Base-by-base conservation (phyloP, 2,329 filamentous ascomycete genomes). In the Phaeosphaeria sp. region DNA sequence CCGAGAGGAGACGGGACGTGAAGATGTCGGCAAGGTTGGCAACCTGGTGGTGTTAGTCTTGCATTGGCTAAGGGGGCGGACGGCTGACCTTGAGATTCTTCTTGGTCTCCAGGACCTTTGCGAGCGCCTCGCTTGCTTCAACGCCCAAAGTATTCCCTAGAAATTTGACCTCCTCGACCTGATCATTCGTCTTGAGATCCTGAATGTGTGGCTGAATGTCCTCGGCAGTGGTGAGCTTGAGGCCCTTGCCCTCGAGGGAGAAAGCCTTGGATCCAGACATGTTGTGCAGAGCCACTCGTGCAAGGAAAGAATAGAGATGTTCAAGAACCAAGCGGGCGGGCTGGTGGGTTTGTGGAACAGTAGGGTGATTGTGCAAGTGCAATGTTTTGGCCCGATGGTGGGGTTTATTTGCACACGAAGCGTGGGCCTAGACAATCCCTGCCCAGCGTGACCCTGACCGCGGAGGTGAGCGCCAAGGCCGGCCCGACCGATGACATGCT, bases 1-100 rank as follows among this genome's bases (percentile, higher is more conserved):
- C 95, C 78, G 89, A 91, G 62, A 98, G 88, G 46, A 98, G 87
- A 66, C 95, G 92, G 30, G 91, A 92, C 57, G 95, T 99, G 83
- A 98, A 99, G 82, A 99, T 97, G 78, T 99, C 95, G 77, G 93
- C 93, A 56, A 99, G 84, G 80, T 97, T 96, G 74, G 91, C 93
- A 73, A 89, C 83, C 87, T 76, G 50, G 39, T 44, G 21, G 18
- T 49, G 53, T 71, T 50, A 69, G 51, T 62, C 24, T 36, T 51
- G 40, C 18, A 18, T 40, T 46, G 33, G 49, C 21, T 24, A 18
- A 42, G 33, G 27, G 6, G 49, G n/a, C 33, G 75, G 59, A 18
- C 25, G 51, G 63, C 65, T 48, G 59, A 91, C 90, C 81, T 91
- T 86, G 43, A 97, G 84, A 62, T 84, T 89, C 81, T 92, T 92